phyloP scores from a whole-genome alignment of 768 basidiomycete genomes.

The Paxillus involutus region DNA sequence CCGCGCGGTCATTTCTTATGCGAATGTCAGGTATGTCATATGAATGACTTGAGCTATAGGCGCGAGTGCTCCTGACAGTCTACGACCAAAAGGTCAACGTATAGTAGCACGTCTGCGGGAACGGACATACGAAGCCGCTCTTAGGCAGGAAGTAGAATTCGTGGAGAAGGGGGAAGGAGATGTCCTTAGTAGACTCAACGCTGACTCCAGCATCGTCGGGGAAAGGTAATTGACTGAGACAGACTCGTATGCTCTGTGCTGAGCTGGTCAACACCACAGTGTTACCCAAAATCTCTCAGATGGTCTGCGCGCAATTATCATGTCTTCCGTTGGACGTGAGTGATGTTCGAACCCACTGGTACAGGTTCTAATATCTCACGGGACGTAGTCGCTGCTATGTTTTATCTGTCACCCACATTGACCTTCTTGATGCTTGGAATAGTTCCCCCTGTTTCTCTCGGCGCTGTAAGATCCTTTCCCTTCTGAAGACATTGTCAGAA shows the following conservation, averaged over 20 bases:
- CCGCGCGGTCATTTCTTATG: constrained; percentile 82
- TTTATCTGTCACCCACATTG: constrained; percentile 85
- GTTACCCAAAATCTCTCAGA: constrained; percentile 81
- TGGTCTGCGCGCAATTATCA: constrained; percentile 80
- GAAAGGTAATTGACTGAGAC: constrained; percentile 58
- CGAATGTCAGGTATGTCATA: constrained; percentile 65
- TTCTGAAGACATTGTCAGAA: constrained; percentile 1
- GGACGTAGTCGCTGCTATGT: constrained; percentile 84
- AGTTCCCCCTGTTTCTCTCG: constrained; percentile 85
- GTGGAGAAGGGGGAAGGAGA: constrained; percentile 94
- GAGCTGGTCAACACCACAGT: constrained; percentile 33
- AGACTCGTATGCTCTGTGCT: background rate
- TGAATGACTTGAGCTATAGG: background rate
- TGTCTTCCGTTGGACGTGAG: constrained; percentile 92
- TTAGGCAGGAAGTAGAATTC: constrained; percentile 90
- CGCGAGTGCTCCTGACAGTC: background rate
- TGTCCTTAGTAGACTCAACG: constrained; percentile 85
- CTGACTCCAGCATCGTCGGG: constrained; percentile 91
- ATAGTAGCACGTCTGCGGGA: constrained; percentile 89
- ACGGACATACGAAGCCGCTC: constrained; percentile 77
- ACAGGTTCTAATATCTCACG: background rate
- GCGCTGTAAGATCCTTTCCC: constrained; percentile 54
- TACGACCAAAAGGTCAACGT: constrained; percentile 58
- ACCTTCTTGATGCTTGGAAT: constrained; percentile 92
- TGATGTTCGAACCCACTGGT: constrained; percentile 7